Evolutionary conservation across 1,284 basidiomycete genomes (phyloP), one percentile per base, ranked within the genome.

Genomic region (Somion occarium): DNA sequence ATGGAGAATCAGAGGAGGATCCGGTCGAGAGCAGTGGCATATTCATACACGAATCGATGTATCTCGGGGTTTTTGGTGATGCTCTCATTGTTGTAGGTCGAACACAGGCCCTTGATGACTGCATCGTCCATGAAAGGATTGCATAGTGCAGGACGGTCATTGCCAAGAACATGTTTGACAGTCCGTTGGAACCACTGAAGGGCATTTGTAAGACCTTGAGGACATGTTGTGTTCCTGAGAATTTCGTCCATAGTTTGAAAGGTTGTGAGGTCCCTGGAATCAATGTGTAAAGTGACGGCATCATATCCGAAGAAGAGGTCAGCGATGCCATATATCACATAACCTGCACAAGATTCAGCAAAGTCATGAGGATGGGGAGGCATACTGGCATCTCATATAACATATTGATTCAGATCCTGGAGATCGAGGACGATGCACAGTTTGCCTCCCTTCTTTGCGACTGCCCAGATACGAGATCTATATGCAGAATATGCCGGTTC

Each of bases 381-480:
- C 1, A 71, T 43, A 0, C 53, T 60, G 0, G 67, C 44, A 47
- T 72, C 65, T 5, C 59, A 57, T 3, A 71, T 61, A 0, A 59
- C 65, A 5, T 69, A 63, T 1, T 53, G 52, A 48, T 73, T 73
- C 0, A 73, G 59, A 1, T 60, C 53, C 44, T 70, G 59, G 0
- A 71, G 52, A 38, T 68, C 62, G 26, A 65, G 59, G 0, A 72
- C 67, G 0, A 71, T 11, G 1, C 65, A 57, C 0, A 69, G 53
- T 5, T 55, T 49, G 2, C 62, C 58, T 19, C 54, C 59, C 48
- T 70, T 69, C 57, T 73, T 69, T 2, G 56, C 42, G 0, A 73
- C 68, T 0, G 63, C 52, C 38, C 69, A 72, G 38, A 62, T 56
- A 0, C 56, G 46, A 0, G 66, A 65, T 4, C 62, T 51, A 50